A percentile compares a stretch with the other conserved stretches of the same genome.
These are phyloP conservation scores for Chlamydomonas sp. DNA, from an alignment of 139 green algal species.

Conservation along the genomic window DNA sequence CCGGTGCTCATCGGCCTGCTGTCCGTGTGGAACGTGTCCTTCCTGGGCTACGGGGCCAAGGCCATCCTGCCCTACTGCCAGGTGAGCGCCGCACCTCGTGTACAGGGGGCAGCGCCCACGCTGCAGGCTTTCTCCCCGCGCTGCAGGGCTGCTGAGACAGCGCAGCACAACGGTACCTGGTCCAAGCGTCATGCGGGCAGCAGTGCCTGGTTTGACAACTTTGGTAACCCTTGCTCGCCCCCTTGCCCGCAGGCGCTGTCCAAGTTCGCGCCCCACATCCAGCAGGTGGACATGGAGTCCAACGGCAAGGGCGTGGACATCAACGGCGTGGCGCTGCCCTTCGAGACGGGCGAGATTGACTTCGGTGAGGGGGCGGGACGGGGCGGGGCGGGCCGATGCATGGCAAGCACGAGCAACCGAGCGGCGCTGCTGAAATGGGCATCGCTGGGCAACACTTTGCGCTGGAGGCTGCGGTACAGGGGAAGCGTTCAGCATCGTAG, in stretches of 20 bases:
- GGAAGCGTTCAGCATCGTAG: too few relatives aligned
- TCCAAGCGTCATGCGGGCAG: too few relatives aligned
- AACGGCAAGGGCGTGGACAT: conserved; percentile 99
- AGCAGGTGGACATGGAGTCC: conserved; percentile 97
- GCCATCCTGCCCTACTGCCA: conserved; percentile 99
- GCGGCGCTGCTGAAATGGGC: too few relatives aligned
- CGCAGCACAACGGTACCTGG: too few relatives aligned
- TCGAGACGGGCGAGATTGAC: conserved; percentile 94
- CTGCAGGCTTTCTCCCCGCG: too few relatives aligned
- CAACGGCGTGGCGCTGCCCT: conserved; percentile 87
- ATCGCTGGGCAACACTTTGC: too few relatives aligned
- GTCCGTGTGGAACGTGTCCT: conserved; percentile 97
- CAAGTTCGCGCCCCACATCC: conserved; percentile 98
- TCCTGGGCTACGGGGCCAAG: conserved; percentile 89
- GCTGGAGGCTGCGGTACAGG: too few relatives aligned
- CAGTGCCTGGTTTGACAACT: too few relatives aligned
- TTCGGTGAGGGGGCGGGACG: conserved; percentile 77
- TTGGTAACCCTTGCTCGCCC: background rate
- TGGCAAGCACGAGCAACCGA: too few relatives aligned
- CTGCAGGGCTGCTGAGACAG: too few relatives aligned
- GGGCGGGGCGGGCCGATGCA: too few relatives aligned
- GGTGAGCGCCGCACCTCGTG: conserved; percentile 33
- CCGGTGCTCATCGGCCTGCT: conserved; percentile 95
- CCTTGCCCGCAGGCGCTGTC: conserved; percentile 82
- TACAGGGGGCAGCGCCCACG: too few relatives aligned